Evolutionary conservation across 345 rosid genomes (phyloP), one percentile per base, ranked within the genome.

Genomic region (Boechera retrofracta): DNA sequence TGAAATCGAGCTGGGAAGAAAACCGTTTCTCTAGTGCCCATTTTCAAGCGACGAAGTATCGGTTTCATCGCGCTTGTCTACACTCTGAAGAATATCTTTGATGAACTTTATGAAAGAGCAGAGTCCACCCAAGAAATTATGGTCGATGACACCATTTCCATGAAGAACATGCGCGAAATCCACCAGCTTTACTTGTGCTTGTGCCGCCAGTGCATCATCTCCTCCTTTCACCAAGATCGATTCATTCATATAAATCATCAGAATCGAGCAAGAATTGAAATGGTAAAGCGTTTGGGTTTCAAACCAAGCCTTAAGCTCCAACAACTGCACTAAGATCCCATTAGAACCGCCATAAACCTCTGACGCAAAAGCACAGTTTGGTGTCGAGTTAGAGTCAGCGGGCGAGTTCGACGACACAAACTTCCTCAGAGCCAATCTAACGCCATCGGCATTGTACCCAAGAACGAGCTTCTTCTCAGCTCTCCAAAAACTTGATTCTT

Each of bases 151-250:
- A 4, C 97, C 96, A 6, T 57, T 75, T 48, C 89, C 96, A 59
- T 88, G 95, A 69, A 78, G 36, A 62, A 89, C 93, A 83, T 96
- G 98, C 7, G 99, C 93, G 75, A 92, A 95, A 87, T 95, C 99
- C 18, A 95, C 77, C 55, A 95, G 97, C 80, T 88, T 92, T 8
- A 89, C 83, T 81, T 71, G 79, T 21, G 86, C 85, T 26, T 67
- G 71, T 38, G 75, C 24, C 31, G 15, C 57, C 38, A 53, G 15
- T 5, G 10, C 26, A 52, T 13, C 59, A 41, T 63, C 80, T 54
- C 35, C 63, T 67, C 83, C 86, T 24, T 79, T 58, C 75, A 81
- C 48, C 63, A 38, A 56, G 52, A 78, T 15, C 0, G 83, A 67
- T 18, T 86, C 90, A 76, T 86, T 86, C 21, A 87, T 96, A 54